A percentile compares a stretch with the other conserved stretches of the same genome.
Evolutionary conservation across 2,329 filamentous ascomycete genomes (phyloP).

Genomic region (Trichoderma sp.): DNA sequence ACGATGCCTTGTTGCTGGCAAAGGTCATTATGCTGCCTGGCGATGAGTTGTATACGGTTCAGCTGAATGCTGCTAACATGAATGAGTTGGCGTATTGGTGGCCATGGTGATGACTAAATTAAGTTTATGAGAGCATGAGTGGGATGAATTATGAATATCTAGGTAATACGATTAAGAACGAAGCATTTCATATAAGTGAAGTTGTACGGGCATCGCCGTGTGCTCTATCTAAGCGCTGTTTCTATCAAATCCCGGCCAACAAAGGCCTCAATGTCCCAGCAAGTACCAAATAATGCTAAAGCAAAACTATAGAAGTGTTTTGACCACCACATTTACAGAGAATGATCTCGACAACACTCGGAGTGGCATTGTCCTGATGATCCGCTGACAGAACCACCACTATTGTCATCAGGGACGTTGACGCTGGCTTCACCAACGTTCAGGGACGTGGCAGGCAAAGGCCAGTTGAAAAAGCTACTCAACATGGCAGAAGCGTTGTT

Average conservation of each 20-base stretch:
- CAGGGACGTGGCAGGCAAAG: neutral
- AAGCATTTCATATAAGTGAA: neutral
- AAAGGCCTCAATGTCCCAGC: neutral
- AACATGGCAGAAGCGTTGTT: neutral
- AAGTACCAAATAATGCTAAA: neutral
- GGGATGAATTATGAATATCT: neutral
- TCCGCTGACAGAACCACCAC: neutral
- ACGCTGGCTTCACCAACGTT: neutral
- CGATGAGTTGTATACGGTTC: neutral
- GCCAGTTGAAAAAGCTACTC: conserved; percentile 16
- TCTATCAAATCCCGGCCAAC: neutral
- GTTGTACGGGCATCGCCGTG: neutral
- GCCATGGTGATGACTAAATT: neutral
- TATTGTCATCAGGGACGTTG: neutral
- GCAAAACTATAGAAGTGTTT: neutral
- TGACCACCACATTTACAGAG: neutral
- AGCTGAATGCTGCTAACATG: neutral
- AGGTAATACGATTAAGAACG: neutral
- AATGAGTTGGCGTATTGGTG: neutral
- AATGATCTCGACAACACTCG: neutral
- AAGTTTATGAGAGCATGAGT: neutral
- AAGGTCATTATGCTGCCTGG: neutral
- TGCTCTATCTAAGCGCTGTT: neutral
- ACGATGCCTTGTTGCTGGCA: neutral
- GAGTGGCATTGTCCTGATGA: neutral